Percentiles rank a stretch among this genome's conserved stretches.
Evolutionary conservation across 2,329 filamentous ascomycete genomes (phyloP).

Genomic region (Pseudogymnoascus sp.): DNA sequence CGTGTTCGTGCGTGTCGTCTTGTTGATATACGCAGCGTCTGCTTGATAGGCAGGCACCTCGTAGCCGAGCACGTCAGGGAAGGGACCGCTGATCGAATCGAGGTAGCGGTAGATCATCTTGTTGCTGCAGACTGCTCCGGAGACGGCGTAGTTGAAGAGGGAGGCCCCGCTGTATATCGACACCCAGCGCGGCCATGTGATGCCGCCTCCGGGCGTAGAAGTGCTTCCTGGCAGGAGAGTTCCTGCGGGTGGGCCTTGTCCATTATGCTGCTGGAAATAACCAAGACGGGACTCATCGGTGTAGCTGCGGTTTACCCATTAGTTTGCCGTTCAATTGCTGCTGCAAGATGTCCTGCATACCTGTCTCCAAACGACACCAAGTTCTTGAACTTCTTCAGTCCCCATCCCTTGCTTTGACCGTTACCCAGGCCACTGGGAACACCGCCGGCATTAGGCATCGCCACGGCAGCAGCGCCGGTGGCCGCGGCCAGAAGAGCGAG

Average conservation of each 20-base stretch:
- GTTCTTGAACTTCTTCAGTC: slow-evolving; percentile 46
- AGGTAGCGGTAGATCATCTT: slow-evolving; percentile 51
- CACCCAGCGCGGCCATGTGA: slow-evolving; percentile 61
- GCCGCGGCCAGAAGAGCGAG: not conserved
- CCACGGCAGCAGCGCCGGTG: not conserved
- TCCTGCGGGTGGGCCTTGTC: slow-evolving; percentile 55
- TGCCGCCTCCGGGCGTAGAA: slow-evolving; percentile 55
- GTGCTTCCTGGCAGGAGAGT: slow-evolving; percentile 38
- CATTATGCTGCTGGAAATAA: slow-evolving; percentile 54
- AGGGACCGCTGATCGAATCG: slow-evolving; percentile 41
- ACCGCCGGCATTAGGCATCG: not conserved
- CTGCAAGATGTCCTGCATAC: slow-evolving; percentile 16
- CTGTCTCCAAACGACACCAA: slow-evolving; percentile 67
- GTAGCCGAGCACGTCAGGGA: slow-evolving; percentile 57
- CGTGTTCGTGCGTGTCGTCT: slow-evolving; percentile 26
- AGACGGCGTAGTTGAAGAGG: slow-evolving; percentile 63
- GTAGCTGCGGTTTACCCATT: slow-evolving; percentile 38
- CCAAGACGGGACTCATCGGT: slow-evolving; percentile 61
- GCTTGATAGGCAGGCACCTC: slow-evolving; percentile 50
- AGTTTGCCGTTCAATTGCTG: not conserved
- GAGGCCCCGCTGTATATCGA: slow-evolving; percentile 48
- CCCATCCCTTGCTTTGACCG: slow-evolving; percentile 4
- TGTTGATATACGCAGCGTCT: slow-evolving; percentile 35
- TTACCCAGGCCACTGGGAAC: not conserved
- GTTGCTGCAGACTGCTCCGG: slow-evolving; percentile 66